Evolutionary conservation across 1,284 basidiomycete species (phyloP).

Genomic region (Volvariella surrecta): DNA sequence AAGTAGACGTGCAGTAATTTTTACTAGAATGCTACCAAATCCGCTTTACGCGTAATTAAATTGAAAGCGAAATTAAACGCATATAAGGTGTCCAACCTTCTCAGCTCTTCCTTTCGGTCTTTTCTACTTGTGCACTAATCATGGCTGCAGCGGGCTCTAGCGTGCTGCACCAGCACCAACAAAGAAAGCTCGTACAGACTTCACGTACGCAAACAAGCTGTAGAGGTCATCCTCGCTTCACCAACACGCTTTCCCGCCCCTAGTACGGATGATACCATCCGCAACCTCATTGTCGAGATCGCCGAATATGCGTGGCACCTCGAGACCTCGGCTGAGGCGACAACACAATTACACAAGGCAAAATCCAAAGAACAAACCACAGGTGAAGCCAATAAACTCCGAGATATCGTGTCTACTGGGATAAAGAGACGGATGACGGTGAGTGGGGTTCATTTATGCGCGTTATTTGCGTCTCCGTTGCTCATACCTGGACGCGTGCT

Average conservation of each 20-base stretch:
- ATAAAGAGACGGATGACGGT: slow-evolving; percentile 50
- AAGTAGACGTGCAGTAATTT: no score
- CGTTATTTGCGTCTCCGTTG: slow-evolving; percentile 1
- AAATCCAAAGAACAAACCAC: slow-evolving; percentile 32
- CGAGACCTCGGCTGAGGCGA: slow-evolving; percentile 23
- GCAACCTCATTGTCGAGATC: slow-evolving; percentile 24
- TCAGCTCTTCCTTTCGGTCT: background rate
- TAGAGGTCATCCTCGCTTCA: slow-evolving; percentile 28
- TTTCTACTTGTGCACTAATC: background rate
- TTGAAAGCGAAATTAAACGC: background rate
- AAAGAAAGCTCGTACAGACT: background rate
- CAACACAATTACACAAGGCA: slow-evolving; percentile 26
- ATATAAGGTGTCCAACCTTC: background rate
- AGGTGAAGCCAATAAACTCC: slow-evolving; percentile 36
- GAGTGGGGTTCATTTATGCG: slow-evolving; percentile 13
- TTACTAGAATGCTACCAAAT: no score
- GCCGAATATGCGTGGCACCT: slow-evolving; percentile 37
- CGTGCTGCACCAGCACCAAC: background rate
- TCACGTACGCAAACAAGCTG: slow-evolving; percentile 14
- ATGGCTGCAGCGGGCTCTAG: background rate
- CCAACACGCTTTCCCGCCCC: slow-evolving; percentile 26
- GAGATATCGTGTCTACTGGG: slow-evolving; percentile 36
- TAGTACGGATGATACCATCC: slow-evolving; percentile 23
- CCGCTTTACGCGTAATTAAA: no score
- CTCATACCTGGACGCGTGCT: background rate